A percentile compares a stretch with the other conserved stretches of the same genome.
Conservation (phyloP, 371 early-diverging fungal species). For the Lichtheimia ornata region DNA sequence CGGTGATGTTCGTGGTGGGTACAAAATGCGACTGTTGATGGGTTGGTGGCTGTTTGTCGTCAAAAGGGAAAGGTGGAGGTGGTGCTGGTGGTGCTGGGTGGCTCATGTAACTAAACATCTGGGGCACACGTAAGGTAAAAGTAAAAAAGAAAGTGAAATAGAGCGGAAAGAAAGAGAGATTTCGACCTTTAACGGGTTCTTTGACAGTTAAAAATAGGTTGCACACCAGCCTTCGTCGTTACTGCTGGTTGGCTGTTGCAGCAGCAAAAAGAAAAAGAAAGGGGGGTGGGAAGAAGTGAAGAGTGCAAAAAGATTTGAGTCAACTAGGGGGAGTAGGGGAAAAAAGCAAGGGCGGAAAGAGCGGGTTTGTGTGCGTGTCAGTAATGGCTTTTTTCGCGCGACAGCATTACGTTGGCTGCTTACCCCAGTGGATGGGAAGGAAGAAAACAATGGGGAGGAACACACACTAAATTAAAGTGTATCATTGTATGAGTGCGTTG, state of each 20-base stretch:
- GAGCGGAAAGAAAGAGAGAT: neutral
- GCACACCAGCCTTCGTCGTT: no score
- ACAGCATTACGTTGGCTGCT: neutral
- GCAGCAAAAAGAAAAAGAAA: no score
- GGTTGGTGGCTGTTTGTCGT: no score
- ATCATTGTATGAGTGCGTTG: no score
- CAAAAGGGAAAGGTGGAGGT: neutral
- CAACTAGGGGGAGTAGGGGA: neutral
- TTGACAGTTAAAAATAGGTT: neutral
- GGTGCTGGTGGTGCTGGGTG: neutral
- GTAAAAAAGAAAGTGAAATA: neutral
- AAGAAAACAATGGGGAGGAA: no score
- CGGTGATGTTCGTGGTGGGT: no score
- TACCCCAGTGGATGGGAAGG: no score
- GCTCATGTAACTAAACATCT: constrained; percentile 12
- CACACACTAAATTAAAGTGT: no score
- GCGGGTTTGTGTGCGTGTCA: constrained; percentile 1
- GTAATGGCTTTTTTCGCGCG: constrained; percentile 2
- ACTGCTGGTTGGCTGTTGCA: no score
- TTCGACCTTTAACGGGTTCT: neutral
- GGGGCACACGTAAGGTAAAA: neutral
- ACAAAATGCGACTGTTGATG: no score
- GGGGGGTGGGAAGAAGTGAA: no score
- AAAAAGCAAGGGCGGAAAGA: constrained; percentile 2
- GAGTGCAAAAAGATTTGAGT: neutral